Base-by-base conservation (phyloP, 129 eudicot genomes). In the Cynara cardunculus region DNA sequence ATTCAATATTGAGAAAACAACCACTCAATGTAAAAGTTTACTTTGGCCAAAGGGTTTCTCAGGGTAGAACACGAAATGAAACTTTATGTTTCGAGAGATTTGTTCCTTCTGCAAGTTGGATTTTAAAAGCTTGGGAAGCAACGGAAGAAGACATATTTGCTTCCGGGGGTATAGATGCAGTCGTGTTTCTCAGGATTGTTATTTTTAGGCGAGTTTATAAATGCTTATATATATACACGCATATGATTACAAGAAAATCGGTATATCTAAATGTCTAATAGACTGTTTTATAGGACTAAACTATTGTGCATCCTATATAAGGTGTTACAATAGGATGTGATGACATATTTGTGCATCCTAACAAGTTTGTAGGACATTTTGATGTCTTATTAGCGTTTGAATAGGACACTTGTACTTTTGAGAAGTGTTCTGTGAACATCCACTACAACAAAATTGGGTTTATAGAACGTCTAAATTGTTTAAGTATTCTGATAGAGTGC, bases 41-140 rank as follows among this genome's bases (percentile, higher is more conserved):
- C 90, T 95, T 95, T 77, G 94, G 93, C 18, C 97, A 88, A 68
- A 77, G 85, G 85, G 72, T 93, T 78, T 85, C 96, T 66, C 91
- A 84, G 64, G 86, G 86, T 31, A 80, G 56, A 19, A 78, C 37
- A 11, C 87, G 76, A 61, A 78, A 59, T 72, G 79, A 73, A 70
- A 85, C 31, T 72, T 74, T 86, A 62, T 87, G 92, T 61, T 75
- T 92, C 14, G 91, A 89, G 39, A 90, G 93, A 78, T 81, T 92
- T 64, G 78, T 89, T 7, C 99, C 99, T 72, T 95, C 97, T 12
- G 86, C 99, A 49, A 89, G 97, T 75, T 95, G 99, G 99, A 86
- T 95, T 18, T 49, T 86, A 76, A 92, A 95, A 87, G 91, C 99
- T 65, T 95, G 97, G 94, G 88, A 88, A 44, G 87, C 97, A 70